Percentiles rank a stretch among this genome's conserved stretches.
These are phyloP conservation scores for Capsella bursapastoris DNA, from an alignment of 345 rosid species.

Conservation along the genomic window DNA sequence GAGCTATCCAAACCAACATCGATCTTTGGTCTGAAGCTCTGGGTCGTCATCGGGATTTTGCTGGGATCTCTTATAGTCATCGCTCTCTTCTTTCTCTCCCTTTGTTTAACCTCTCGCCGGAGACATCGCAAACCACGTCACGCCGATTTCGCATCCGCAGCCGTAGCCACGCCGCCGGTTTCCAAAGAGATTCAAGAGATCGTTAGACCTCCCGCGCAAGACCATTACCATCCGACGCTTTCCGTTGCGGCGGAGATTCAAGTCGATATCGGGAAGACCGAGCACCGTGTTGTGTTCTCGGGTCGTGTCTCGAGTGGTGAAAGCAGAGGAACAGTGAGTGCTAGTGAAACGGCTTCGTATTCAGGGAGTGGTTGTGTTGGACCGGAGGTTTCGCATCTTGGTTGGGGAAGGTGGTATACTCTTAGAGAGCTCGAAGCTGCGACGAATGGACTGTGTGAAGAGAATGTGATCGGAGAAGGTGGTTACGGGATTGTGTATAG, in stretches of 20 bases:
- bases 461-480: slow-evolving; percentile 97
- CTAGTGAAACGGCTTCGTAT: slow-evolving; percentile 64
- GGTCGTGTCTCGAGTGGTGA: slow-evolving; percentile 75
- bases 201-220: slow-evolving; percentile 50
- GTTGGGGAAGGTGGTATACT: slow-evolving; percentile 98
- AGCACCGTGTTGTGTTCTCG: slow-evolving; percentile 88
- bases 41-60: slow-evolving; percentile 90
- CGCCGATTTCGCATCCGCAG: slow-evolving; percentile 34
- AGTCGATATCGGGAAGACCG: slow-evolving; percentile 82
- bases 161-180: slow-evolving; percentile 62
- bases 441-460: slow-evolving; percentile 77
- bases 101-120: slow-evolving; percentile 85
- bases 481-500: slow-evolving; percentile 94
- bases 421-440: slow-evolving; percentile 90
- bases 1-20: slow-evolving; percentile 89
- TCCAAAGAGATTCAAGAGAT: slow-evolving; percentile 91
- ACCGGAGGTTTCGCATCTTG: slow-evolving; percentile 94
- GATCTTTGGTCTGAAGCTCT: slow-evolving; percentile 83
- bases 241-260: slow-evolving; percentile 79
- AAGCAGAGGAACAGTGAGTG: slow-evolving; percentile 73
- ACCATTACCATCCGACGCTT: slow-evolving; percentile 48
- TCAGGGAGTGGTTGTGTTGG: slow-evolving; percentile 68
- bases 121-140: slow-evolving; percentile 46
- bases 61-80: slow-evolving; percentile 84
- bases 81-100: slow-evolving; percentile 84